Base-by-base conservation (phyloP, 768 basidiomycete species). In the Hypsizygus marmoreus region DNA sequence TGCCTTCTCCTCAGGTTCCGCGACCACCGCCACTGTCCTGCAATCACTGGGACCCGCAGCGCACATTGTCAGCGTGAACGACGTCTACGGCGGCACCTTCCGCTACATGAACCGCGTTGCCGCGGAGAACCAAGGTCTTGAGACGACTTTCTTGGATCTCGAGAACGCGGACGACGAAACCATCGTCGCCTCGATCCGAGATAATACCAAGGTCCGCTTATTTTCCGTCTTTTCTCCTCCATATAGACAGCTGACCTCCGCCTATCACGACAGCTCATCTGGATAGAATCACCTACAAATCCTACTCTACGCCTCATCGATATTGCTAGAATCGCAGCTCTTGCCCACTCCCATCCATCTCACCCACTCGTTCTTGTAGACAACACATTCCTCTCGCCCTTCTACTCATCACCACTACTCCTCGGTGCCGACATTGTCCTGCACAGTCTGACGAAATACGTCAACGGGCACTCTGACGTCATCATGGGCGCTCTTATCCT, bases 281-380 rank as follows among this genome's bases (percentile, higher is more conserved):
- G 94, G 93, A 82, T 97, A 54, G 95, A 99, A 67, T 76, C 90
- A 0, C 95, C 94, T 0, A 98, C 95, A 3, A 98, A 97, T 70
- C 95, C 95, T 0, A 91, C 91, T 1, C 82, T 98, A 8, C 83
- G 89, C 13, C 70, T 97, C 28, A 83, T 95, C 29, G 88, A 92
- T 58, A 84, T 98, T 61, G 66, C 74, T 1, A 79, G 82, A 43
- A 80, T 98, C 53, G 76, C 81, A 19, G 60, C 75, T 9, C 68
- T 95, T 39, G 84, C 84, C 2, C 79, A 74, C 43, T 70, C 80
- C 0, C 83, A 87, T 40, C 77, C 81, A 0, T 75, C 81, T 0
- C 61, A 67, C 0, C 94, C 95, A 0, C 71, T 93, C 22, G 80
- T 99, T 11, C 79, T 95, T 36, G 88, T 97, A 34, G 95, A 97